Base-by-base conservation (phyloP, 108 stramenopile species). In the Nitzschia sp. region DNA sequence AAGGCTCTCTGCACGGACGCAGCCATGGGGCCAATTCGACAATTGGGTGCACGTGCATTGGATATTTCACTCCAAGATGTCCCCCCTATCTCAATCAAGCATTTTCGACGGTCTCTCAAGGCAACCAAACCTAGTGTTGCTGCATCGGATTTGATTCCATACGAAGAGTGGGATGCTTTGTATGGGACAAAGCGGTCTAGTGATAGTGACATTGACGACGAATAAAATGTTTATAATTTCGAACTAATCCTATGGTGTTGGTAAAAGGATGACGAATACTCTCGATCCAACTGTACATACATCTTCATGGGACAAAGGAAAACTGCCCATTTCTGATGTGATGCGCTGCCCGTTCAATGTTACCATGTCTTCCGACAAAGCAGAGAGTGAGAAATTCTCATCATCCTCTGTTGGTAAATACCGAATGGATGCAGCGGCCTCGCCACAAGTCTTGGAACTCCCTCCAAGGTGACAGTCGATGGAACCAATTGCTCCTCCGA, bases 1-100 rank as follows among this genome's bases (percentile, higher is more conserved):
- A 90, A 87, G 41, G 67, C 89, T n/a, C 80, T 97, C 7, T 94
- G 90, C 65, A 89, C 76, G 3, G 96, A 97, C 58, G 98, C 98
- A 7, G 93, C 96, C 21, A 92, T 96, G 95, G 97, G 96, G 3
- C 97, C 97, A 10, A 72, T 98, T 24, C 84, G 97, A 7, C 78
- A 93, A 20, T 57, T 96, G 34, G 92, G 84, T 19, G 53, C 66
- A 41, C 65, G 68, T 40, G 87, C 86, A n/a, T 51, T 94, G 71
- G 73, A 76, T 50, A 73, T 94, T 5, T 67, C 75, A n/a, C 77
- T 87, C n/a, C 73, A 81, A 19, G 83, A 87, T 37, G 65, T 98
- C 10, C 96, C 96, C 24, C 83, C 96, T 22, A 96, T 99, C 52
- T 71, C 91, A 44, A 83, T 75, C 77, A 86, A 81, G 50, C 94